Conservation (phyloP, 345 rosid genomes). For the Gossypium mustelinum region DNA sequence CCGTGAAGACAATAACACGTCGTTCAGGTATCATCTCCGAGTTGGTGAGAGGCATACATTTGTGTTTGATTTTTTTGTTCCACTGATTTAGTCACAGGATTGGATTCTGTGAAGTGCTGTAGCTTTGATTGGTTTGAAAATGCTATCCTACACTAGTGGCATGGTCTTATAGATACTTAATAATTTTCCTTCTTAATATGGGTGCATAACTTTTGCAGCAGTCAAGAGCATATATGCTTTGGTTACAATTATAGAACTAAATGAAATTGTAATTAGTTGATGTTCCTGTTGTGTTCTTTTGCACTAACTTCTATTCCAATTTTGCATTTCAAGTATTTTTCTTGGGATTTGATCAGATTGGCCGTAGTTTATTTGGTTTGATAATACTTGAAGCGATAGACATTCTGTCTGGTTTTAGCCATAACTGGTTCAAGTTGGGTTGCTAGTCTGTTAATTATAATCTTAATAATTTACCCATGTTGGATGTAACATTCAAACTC, state of each 20-base stretch:
- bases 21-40: not conserved
- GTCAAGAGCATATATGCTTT: not conserved
- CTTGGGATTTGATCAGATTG: too few relatives aligned
- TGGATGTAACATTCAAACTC: too few relatives aligned
- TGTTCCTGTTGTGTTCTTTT: not conserved
- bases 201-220: not conserved
- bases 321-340: too few relatives aligned
- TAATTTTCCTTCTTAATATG: not conserved
- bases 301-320: too few relatives aligned
- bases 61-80: not conserved
- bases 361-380: too few relatives aligned
- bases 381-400: too few relatives aligned
- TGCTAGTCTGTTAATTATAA: too few relatives aligned
- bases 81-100: not conserved
- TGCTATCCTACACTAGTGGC: not conserved
- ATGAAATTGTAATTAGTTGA: not conserved
- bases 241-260: not conserved
- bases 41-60: slow-evolving; percentile 11
- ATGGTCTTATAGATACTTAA: not conserved
- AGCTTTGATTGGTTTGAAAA: not conserved
- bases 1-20: slow-evolving; percentile 15
- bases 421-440: too few relatives aligned
- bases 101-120: not conserved
- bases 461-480: too few relatives aligned
- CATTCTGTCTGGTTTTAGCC: too few relatives aligned